Conservation (phyloP, 2,329 filamentous ascomycete genomes). For the Emergomyces pasteurianus region DNA sequence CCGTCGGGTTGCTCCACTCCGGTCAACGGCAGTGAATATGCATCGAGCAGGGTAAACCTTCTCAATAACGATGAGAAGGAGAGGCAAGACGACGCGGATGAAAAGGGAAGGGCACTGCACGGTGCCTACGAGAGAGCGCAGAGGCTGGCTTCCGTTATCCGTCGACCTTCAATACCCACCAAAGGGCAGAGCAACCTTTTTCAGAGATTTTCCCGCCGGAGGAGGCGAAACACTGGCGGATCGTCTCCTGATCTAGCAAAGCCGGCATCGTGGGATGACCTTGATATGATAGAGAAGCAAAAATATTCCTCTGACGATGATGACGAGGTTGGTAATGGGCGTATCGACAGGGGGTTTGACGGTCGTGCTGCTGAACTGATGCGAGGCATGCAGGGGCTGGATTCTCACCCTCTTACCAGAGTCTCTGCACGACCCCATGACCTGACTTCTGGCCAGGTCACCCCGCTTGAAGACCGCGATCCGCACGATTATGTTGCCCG, state of each 20-base stretch:
- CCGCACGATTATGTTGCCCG: slow-evolving; percentile 47
- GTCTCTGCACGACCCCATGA: slow-evolving; percentile 21
- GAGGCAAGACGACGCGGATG: slow-evolving; percentile 17
- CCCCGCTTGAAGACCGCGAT: slow-evolving; percentile 26
- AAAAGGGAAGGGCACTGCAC: slow-evolving; percentile 25
- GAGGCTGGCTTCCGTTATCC: slow-evolving; percentile 23
- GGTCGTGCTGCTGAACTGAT: slow-evolving; percentile 22
- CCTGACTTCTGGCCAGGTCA: slow-evolving; percentile 7
- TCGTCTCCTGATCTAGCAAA: background rate
- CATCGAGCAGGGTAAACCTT: background rate
- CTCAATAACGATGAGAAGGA: slow-evolving; percentile 5
- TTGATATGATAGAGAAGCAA: slow-evolving; percentile 1
- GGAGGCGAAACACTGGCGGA: background rate
- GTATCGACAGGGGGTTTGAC: slow-evolving; percentile 9
- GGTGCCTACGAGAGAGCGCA: slow-evolving; percentile 25
- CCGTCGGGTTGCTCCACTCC: background rate
- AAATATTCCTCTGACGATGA: slow-evolving; percentile 7
- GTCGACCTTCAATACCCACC: slow-evolving; percentile 17
- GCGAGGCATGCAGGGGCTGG: slow-evolving; percentile 26
- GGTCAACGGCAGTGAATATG: background rate
- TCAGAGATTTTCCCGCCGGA: background rate
- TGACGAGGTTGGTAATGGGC: slow-evolving; percentile 9
- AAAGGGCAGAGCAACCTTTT: slow-evolving; percentile 11
- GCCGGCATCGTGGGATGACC: background rate
- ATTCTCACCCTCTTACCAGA: slow-evolving; percentile 22